Percentiles rank a stretch among this genome's conserved stretches.
phyloP scores from a whole-genome alignment of 805 yeast species.

The Kuraishia molischiana region DNA sequence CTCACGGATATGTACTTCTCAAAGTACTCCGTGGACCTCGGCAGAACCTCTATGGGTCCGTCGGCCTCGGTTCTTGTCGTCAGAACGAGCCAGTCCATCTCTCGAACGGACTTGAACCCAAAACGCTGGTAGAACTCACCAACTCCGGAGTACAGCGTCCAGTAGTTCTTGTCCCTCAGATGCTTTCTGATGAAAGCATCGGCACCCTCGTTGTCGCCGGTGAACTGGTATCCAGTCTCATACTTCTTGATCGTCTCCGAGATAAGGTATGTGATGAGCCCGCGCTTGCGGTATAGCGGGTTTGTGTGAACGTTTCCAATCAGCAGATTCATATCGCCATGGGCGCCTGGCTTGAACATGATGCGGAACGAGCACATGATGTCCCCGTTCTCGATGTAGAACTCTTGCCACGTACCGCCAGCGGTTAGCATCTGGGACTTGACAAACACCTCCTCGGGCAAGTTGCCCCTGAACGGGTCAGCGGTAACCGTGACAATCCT shows the following conservation, averaged over 20 bases:
- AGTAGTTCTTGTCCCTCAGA: background rate
- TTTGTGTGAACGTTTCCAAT: slow-evolving; percentile 3
- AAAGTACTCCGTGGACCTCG: background rate
- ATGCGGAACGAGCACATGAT: background rate
- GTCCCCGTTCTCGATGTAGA: background rate
- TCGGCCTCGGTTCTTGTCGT: background rate
- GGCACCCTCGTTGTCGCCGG: background rate
- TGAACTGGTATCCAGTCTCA: background rate
- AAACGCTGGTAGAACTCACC: slow-evolving; percentile 1
- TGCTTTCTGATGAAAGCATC: background rate
- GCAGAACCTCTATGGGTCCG: background rate
- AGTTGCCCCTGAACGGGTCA: background rate
- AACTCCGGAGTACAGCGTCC: slow-evolving; percentile 3
- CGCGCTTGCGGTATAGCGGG: slow-evolving; percentile 1
- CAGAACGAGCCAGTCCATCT: slow-evolving; percentile 1
- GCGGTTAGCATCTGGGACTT: background rate
- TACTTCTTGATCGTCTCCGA: slow-evolving; percentile 1
- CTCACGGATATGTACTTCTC: background rate
- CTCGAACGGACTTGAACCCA: slow-evolving; percentile 1
- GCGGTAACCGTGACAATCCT: background rate
- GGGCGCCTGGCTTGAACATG: background rate
- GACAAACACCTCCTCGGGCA: background rate
- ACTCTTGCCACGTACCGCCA: background rate
- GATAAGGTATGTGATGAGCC: slow-evolving; percentile 1
- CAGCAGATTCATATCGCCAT: background rate